phyloP scores from a whole-genome alignment of 768 basidiomycete genomes.

The Auricularia cornea region DNA sequence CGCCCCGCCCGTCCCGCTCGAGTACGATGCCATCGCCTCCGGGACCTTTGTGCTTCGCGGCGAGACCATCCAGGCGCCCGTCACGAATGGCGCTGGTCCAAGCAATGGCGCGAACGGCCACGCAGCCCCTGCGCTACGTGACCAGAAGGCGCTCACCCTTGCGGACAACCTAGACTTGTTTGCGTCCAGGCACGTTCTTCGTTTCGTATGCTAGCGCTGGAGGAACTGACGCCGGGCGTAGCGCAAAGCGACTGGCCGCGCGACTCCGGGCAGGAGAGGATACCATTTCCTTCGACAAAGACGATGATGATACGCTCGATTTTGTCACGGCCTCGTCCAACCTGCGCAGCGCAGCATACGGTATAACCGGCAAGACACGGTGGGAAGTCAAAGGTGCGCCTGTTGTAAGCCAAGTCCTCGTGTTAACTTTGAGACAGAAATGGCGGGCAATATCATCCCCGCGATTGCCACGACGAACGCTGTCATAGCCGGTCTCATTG shows the following conservation, averaged over 20 bases:
- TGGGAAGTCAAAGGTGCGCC: conserved; percentile 93
- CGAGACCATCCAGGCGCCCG: conserved; percentile 10
- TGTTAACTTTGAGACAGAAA: conserved; percentile 47
- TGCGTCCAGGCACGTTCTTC: conserved; percentile 56
- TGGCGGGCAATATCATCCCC: conserved; percentile 99
- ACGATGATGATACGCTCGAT: conserved; percentile 93
- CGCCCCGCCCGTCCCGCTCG: conserved; percentile 76
- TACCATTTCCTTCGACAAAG: conserved; percentile 89
- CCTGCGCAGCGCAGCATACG: conserved; percentile 83
- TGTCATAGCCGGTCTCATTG: conserved; percentile 89
- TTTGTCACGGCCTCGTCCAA: conserved; percentile 96
- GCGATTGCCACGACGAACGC: conserved; percentile 99
- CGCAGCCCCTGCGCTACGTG: conserved; percentile 47
- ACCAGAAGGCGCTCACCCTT: conserved; percentile 70
- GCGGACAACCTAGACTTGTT: conserved; percentile 81
- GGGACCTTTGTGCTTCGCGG: conserved; percentile 45
- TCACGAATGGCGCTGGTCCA: conserved; percentile 11
- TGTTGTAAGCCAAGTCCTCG: background rate
- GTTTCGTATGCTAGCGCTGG: background rate
- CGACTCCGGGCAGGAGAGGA: conserved; percentile 59
- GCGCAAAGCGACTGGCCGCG: conserved; percentile 69
- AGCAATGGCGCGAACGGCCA: conserved; percentile 15
- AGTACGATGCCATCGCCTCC: conserved; percentile 66
- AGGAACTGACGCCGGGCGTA: conserved; percentile 23
- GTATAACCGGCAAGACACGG: conserved; percentile 79